Conservation (phyloP, 2,329 filamentous ascomycete species). For the Sporothrix phasma region DNA sequence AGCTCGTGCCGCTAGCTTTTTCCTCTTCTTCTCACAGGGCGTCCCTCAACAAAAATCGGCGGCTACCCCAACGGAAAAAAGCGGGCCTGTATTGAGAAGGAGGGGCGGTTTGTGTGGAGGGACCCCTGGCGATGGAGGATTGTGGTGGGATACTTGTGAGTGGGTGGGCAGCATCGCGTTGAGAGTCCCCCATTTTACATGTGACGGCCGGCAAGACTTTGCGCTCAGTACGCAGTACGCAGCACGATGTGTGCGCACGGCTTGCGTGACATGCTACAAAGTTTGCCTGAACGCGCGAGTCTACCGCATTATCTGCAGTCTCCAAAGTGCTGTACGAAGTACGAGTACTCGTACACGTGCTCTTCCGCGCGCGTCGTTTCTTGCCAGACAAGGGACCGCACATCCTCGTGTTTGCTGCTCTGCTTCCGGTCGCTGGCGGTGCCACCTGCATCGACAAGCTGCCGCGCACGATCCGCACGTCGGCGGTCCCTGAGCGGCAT, state of each 20-base stretch:
- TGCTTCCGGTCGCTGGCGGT: too few relatives aligned
- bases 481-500: background rate
- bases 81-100: constrained; percentile 10
- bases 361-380: too few relatives aligned
- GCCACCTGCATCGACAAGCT: background rate
- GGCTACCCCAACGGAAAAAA: constrained; percentile 21
- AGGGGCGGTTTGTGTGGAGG: constrained; percentile 4
- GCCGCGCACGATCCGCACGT: background rate
- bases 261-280: too few relatives aligned
- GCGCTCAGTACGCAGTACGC: too few relatives aligned
- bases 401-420: background rate
- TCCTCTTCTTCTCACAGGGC: background rate
- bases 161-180: background rate
- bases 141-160: background rate
- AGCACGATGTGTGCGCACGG: too few relatives aligned
- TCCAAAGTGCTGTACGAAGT: too few relatives aligned
- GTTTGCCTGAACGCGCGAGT: too few relatives aligned
- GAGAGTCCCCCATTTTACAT: background rate
- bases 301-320: too few relatives aligned
- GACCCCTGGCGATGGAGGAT: background rate
- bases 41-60: constrained; percentile 17
- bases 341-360: too few relatives aligned
- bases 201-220: background rate
- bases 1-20: background rate
- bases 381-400: background rate